These are phyloP conservation scores for Serpula lacrymans DNA, from an alignment of 768 basidiomycete genomes.

Conservation along the genomic window DNA sequence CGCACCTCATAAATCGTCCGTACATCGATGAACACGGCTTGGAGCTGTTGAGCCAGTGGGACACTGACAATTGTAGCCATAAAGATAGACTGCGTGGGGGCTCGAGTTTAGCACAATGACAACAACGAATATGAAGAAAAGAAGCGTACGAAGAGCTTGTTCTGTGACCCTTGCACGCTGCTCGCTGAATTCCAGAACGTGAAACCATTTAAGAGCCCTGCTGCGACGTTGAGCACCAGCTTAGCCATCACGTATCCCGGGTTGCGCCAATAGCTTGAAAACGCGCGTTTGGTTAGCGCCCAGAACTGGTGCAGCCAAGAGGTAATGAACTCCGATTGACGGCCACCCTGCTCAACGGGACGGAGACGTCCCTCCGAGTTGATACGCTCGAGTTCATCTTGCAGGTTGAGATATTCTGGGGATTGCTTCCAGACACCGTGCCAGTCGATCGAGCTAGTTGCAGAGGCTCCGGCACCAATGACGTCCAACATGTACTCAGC, in stretches of 20 bases:
- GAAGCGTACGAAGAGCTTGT: constrained; percentile 39
- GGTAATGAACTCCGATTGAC: constrained; percentile 32
- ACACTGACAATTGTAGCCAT: constrained; percentile 50
- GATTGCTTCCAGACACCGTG: constrained; percentile 45
- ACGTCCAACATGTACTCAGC: constrained; percentile 49
- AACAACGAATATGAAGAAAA: not conserved
- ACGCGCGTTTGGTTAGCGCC: constrained; percentile 29
- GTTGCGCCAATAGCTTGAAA: constrained; percentile 35
- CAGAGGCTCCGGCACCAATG: constrained; percentile 56
- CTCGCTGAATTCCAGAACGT: constrained; percentile 37
- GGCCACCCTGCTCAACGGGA: constrained; percentile 16
- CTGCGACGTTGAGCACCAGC: constrained; percentile 30
- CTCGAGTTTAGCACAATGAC: too few species aligned
- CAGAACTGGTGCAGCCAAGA: constrained; percentile 36
- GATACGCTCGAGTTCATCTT: constrained; percentile 41
- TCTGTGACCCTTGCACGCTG: constrained; percentile 37
- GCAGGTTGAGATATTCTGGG: constrained; percentile 32
- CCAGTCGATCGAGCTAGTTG: constrained; percentile 45
- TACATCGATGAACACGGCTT: constrained; percentile 55
- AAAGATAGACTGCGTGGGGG: constrained; percentile 53
- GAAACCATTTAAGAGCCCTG: constrained; percentile 39
- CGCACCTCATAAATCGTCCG: constrained; percentile 65
- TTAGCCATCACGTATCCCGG: constrained; percentile 39
- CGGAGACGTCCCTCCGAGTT: constrained; percentile 34
- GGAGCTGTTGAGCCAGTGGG: constrained; percentile 60